phyloP scores from a whole-genome alignment of 345 rosid species.

The Bretschneidera sinensis region DNA sequence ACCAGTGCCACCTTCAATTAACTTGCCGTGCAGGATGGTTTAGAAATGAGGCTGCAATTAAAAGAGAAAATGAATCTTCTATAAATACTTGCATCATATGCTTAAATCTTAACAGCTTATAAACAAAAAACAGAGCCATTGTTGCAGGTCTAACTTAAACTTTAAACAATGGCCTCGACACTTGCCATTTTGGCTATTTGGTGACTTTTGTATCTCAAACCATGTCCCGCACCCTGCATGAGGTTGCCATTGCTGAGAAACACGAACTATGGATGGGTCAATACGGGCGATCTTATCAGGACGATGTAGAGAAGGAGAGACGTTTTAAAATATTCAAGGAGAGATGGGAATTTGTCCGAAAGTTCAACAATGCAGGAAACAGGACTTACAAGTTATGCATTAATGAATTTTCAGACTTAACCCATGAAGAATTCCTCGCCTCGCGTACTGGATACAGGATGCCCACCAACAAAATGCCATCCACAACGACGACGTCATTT shows the following conservation, averaged over 20 bases:
- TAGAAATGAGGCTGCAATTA: no score
- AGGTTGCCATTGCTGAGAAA: no score
- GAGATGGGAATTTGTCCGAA: conserved; percentile 33
- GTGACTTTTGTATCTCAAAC: conserved; percentile 19
- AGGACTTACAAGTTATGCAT: conserved; percentile 24
- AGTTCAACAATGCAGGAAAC: conserved; percentile 27
- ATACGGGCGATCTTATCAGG: conserved; percentile 28
- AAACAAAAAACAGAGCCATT: no score
- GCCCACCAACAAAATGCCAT: background rate
- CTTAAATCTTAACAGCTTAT: no score
- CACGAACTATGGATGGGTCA: conserved; percentile 39
- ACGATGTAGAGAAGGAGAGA: conserved; percentile 26
- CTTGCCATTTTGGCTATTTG: conserved; percentile 8
- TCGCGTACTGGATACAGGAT: conserved; percentile 25
- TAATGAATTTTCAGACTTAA: conserved; percentile 51
- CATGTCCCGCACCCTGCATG: conserved; percentile 16
- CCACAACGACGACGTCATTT: conserved; percentile 3
- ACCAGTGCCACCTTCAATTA: no score
- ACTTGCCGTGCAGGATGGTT: no score
- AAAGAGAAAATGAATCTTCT: no score
- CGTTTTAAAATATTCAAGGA: conserved; percentile 37
- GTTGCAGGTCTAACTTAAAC: no score
- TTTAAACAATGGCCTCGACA: no score
- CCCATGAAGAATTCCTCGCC: conserved; percentile 40
- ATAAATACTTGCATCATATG: no score